A percentile compares a stretch with the other conserved stretches of the same genome.
phyloP scores from a whole-genome alignment of 192 early-diverging fungal genomes.

The Endogone sp. region DNA sequence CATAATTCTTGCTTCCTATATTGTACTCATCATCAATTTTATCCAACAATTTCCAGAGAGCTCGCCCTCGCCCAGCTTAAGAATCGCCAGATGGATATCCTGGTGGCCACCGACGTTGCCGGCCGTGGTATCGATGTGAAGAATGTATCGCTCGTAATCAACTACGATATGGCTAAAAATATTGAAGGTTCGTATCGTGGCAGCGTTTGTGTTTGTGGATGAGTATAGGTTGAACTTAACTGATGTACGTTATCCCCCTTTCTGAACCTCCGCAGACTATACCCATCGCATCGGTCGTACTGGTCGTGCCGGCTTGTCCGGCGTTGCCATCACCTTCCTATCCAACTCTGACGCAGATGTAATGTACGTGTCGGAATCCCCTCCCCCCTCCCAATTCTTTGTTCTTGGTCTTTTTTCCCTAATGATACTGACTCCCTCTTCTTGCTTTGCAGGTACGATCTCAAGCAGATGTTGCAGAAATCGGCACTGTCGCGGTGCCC shows the following conservation, averaged over 20 bases:
- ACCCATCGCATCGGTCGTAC: conserved; percentile 99
- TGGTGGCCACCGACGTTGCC: conserved; percentile 98
- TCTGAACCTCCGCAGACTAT: conserved; percentile 73
- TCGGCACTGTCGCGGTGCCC: conserved; percentile 76
- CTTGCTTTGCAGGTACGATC: conserved; percentile 48
- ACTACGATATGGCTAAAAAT: conserved; percentile 97
- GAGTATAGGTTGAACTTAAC: background rate
- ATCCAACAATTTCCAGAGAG: conserved; percentile 52
- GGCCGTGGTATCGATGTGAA: conserved; percentile 99
- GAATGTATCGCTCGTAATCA: conserved; percentile 93
- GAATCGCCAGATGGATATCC: conserved; percentile 73
- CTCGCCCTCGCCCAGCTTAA: conserved; percentile 77
- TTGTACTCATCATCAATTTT: background rate
- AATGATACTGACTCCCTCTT: too few species aligned
- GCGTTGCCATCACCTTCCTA: conserved; percentile 89
- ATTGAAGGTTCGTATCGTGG: conserved; percentile 68
- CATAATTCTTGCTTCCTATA: background rate
- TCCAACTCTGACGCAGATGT: conserved; percentile 80
- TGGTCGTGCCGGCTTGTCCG: conserved; percentile 92
- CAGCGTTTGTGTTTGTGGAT: conserved; percentile 9
- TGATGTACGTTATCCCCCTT: too few species aligned
- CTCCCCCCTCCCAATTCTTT: conserved; percentile 26
- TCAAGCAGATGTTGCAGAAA: conserved; percentile 71
- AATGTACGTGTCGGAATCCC: conserved; percentile 58
- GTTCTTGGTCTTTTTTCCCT: conserved; percentile 26